These are phyloP conservation scores for Chrysoporthe deuterocubensis DNA, from an alignment of 2,329 filamentous ascomycete genomes.

Conservation along the genomic window DNA sequence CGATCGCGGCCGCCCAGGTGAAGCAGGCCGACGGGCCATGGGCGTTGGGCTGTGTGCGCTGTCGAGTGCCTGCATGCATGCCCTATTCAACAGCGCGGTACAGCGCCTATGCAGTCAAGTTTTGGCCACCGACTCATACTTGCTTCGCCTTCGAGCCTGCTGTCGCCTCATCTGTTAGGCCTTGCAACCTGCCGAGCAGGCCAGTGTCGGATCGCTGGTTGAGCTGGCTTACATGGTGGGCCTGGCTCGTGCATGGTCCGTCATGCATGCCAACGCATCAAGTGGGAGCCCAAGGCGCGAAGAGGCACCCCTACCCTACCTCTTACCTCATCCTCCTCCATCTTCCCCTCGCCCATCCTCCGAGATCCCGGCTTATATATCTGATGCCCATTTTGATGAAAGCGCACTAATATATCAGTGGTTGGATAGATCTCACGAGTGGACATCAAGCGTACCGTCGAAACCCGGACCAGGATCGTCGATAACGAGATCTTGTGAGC, in stretches of 20 bases:
- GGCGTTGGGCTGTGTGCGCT: conserved; percentile 19
- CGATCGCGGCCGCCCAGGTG: conserved; percentile 21
- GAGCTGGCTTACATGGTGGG: conserved; percentile 50
- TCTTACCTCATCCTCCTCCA: conserved; percentile 30
- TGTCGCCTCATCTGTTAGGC: conserved; percentile 13
- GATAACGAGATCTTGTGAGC: conserved; percentile 37
- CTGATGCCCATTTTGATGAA: conserved; percentile 32
- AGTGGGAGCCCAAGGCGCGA: conserved; percentile 50
- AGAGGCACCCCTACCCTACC: conserved; percentile 33
- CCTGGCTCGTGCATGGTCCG: conserved; percentile 59
- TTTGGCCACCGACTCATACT: neutral
- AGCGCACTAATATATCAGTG: conserved; percentile 44
- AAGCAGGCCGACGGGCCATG: conserved; percentile 18
- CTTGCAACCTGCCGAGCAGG: conserved; percentile 29
- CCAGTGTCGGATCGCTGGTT: conserved; percentile 38
- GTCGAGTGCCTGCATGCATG: conserved; percentile 22
- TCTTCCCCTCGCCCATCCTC: conserved; percentile 31
- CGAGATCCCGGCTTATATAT: conserved; percentile 41
- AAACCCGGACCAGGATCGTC: conserved; percentile 34
- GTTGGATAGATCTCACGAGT: conserved; percentile 45
- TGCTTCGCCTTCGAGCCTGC: conserved; percentile 25
- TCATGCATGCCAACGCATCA: conserved; percentile 64
- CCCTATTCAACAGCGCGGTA: conserved; percentile 16
- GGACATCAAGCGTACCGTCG: conserved; percentile 37
- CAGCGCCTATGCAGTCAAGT: conserved; percentile 17